phyloP scores from a whole-genome alignment of 202 grass and related monocot species.

The Schoenoplectus tabernaemontani region DNA sequence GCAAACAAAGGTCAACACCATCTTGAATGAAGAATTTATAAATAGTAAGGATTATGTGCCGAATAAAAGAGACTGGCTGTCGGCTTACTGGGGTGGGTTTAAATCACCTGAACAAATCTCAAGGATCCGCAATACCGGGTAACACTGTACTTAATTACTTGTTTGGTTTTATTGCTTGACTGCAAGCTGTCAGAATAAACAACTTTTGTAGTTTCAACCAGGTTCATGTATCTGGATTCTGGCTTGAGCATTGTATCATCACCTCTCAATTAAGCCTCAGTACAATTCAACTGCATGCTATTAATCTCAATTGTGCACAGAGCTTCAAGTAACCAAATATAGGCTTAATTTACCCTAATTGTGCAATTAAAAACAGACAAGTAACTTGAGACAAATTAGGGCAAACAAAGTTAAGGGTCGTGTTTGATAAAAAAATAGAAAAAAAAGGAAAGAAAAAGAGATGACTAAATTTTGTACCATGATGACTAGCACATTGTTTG shows the following conservation, averaged over 20 bases:
- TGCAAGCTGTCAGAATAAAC: neutral
- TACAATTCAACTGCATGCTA: slow-evolving; percentile 22
- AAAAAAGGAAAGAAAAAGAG: neutral
- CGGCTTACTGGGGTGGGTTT: slow-evolving; percentile 91
- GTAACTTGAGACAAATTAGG: neutral
- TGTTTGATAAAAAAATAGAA: neutral
- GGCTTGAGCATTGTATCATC: neutral
- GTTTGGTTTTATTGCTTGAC: neutral
- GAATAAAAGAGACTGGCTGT: slow-evolving; percentile 89
- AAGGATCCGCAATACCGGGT: slow-evolving; percentile 83
- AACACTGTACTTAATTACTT: slow-evolving; percentile 19
- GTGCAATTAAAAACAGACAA: neutral
- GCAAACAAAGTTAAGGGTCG: neutral
- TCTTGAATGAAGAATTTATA: slow-evolving; percentile 82
- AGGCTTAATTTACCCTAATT: neutral
- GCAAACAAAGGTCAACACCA: slow-evolving; percentile 58
- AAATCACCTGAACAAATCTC: slow-evolving; percentile 97
- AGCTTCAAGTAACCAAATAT: neutral
- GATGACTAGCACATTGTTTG: neutral
- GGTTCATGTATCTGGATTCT: neutral
- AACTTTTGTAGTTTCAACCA: neutral
- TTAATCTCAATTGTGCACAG: neutral
- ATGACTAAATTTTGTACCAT: neutral
- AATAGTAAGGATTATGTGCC: slow-evolving; percentile 77
- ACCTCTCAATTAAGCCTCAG: neutral